Evolutionary conservation across 1,139 yeast species (phyloP).

Genomic region (Diutina mesorugosa): DNA sequence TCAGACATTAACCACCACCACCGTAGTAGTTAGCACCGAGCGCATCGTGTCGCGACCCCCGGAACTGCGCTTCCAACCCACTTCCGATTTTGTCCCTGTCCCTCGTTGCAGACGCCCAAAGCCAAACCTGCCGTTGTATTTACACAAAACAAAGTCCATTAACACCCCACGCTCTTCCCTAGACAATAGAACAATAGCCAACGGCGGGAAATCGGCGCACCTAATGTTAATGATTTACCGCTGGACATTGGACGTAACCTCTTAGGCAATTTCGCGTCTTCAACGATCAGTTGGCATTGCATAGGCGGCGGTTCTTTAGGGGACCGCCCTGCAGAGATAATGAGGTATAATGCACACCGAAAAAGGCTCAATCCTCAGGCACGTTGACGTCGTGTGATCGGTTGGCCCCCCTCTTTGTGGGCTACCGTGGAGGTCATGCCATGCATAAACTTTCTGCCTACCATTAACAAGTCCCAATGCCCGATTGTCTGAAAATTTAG

Average conservation of each 20-base stretch:
- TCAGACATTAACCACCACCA: neutral
- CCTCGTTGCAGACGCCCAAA: neutral
- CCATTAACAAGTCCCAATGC: neutral
- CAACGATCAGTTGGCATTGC: too few species aligned
- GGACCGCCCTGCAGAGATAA: neutral
- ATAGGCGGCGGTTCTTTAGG: too few species aligned
- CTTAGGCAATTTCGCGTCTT: too few species aligned
- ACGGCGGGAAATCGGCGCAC: too few species aligned
- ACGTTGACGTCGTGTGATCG: neutral
- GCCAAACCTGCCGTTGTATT: too few species aligned
- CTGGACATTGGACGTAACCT: too few species aligned
- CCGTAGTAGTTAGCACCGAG: neutral
- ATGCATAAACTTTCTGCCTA: neutral
- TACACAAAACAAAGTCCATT: too few species aligned
- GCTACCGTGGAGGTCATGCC: neutral
- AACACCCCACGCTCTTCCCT: too few species aligned
- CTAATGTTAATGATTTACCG: too few species aligned
- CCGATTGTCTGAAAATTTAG: neutral
- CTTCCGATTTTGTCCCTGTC: neutral
- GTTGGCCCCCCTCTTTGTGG: neutral
- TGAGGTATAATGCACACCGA: too few species aligned
- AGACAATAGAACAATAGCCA: too few species aligned
- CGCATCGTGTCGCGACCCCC: neutral
- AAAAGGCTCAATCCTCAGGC: neutral
- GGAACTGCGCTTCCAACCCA: neutral